Percentiles rank a stretch among this genome's conserved stretches.
phyloP scores from a whole-genome alignment of 768 basidiomycete genomes.

The Lyophyllum semitale region DNA sequence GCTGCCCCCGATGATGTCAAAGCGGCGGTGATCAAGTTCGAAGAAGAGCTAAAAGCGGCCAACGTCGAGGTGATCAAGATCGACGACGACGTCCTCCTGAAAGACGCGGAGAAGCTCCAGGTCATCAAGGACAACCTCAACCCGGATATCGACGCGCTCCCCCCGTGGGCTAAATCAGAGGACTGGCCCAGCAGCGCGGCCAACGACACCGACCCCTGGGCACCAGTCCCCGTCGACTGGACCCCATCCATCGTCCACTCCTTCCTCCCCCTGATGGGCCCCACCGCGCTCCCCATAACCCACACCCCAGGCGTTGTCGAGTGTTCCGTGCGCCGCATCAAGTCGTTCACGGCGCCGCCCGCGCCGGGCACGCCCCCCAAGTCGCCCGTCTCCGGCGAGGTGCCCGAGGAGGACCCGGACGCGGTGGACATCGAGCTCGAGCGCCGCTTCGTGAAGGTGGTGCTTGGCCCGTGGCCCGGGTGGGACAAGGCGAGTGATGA shows the following conservation, averaged over 20 bases:
- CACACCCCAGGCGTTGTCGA: conserved; percentile 70
- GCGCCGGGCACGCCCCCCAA: conserved; percentile 24
- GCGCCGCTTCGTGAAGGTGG: conserved; percentile 33
- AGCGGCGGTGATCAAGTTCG: conserved; percentile 30
- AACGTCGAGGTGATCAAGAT: conserved; percentile 29
- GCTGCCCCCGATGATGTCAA: not conserved
- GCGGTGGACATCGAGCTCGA: conserved; percentile 43
- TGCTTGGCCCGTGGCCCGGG: conserved; percentile 41
- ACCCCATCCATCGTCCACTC: conserved; percentile 22
- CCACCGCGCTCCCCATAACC: conserved; percentile 57
- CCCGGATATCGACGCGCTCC: conserved; percentile 9
- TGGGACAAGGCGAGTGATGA: conserved; percentile 40
- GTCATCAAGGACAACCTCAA: conserved; percentile 15
- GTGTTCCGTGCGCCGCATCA: conserved; percentile 60
- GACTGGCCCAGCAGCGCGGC: not conserved
- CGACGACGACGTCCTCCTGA: conserved; percentile 8
- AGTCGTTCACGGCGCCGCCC: conserved; percentile 42
- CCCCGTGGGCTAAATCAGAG: conserved; percentile 9
- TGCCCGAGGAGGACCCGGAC: conserved; percentile 24
- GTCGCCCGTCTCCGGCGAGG: conserved; percentile 22
- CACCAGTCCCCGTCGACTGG: conserved; percentile 16
- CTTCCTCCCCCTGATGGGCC: conserved; percentile 51
- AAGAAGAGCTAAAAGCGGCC: conserved; percentile 37
- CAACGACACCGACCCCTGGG: conserved; percentile 11
- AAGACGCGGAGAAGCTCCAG: conserved; percentile 12